Evolutionary conservation across 495 filamentous ascomycete species (phyloP).

Genomic region (Talaromyces stipitatus): DNA sequence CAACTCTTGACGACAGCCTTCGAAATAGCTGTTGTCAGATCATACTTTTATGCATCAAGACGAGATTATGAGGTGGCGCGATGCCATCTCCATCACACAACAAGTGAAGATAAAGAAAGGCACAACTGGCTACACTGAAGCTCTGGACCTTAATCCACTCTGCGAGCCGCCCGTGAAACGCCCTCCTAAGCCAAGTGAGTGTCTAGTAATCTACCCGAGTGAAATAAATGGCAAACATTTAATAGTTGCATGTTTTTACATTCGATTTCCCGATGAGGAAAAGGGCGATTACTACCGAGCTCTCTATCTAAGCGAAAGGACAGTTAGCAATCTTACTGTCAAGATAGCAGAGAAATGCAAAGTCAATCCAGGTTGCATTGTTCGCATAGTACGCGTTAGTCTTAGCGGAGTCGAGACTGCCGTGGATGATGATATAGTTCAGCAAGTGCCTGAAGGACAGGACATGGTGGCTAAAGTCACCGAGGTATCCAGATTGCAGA

Average conservation of each 20-base stretch:
- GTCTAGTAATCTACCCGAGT: not conserved
- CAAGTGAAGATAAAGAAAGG: constrained; percentile 44
- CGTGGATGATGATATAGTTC: constrained; percentile 87
- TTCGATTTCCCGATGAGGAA: constrained; percentile 49
- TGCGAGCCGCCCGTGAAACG: constrained; percentile 76
- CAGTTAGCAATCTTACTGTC: constrained; percentile 57
- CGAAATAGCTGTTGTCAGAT: constrained; percentile 6
- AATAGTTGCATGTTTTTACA: constrained; percentile 80
- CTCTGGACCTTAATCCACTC: constrained; percentile 66
- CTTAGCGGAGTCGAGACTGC: constrained; percentile 68
- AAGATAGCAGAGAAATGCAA: constrained; percentile 69
- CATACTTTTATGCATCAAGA: constrained; percentile 10
- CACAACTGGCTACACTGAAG: constrained; percentile 74
- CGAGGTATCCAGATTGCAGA: constrained; percentile 19
- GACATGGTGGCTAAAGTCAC: constrained; percentile 69
- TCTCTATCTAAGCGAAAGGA: constrained; percentile 75
- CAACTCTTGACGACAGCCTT: constrained; percentile 29
- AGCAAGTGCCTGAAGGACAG: constrained; percentile 84
- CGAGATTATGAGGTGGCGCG: constrained; percentile 14
- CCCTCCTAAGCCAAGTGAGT: constrained; percentile 59
- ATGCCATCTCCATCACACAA: constrained; percentile 13
- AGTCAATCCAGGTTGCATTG: constrained; percentile 61
- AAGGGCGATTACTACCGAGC: constrained; percentile 70
- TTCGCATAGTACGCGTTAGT: constrained; percentile 62
- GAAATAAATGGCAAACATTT: constrained; percentile 7